phyloP scores from a whole-genome alignment of 2,329 filamentous ascomycete genomes.

The Aphanoascus verrucosus region DNA sequence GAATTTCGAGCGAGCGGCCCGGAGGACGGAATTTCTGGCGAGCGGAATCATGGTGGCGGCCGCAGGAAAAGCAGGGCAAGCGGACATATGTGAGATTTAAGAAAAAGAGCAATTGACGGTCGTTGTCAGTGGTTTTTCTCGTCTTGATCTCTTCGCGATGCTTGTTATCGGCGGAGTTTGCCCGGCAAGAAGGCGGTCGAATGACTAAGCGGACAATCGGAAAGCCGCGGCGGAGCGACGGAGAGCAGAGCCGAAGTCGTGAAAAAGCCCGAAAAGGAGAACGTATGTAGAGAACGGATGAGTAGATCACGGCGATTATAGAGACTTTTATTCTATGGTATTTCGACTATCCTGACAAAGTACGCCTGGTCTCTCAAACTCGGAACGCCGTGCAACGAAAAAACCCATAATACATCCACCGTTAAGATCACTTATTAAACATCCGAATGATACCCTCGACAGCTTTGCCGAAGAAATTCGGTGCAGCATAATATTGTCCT shows the following conservation, averaged over 20 bases:
- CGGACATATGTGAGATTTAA: neutral
- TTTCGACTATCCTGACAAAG: neutral
- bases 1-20: constrained; percentile 39
- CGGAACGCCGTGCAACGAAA: constrained; percentile 4
- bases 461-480: neutral
- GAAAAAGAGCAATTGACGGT: neutral
- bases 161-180: neutral
- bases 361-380: constrained; percentile 6
- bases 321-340: constrained; percentile 1
- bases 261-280: neutral
- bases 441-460: neutral
- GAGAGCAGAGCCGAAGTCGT: neutral
- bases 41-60: constrained; percentile 18
- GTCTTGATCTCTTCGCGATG: neutral
- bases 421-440: neutral
- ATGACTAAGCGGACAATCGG: constrained; percentile 12
- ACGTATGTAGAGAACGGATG: neutral
- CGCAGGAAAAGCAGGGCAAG: neutral
- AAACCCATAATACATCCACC: neutral
- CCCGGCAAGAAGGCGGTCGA: neutral
- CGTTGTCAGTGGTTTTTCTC: neutral
- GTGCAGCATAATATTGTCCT: neutral
- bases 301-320: neutral
- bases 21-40: constrained; percentile 32
- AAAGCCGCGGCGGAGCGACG: constrained; percentile 8